A percentile compares a stretch with the other conserved stretches of the same genome.
phyloP scores from a whole-genome alignment of 2,329 filamentous ascomycete species.

The Hirsutella minnesotensis region DNA sequence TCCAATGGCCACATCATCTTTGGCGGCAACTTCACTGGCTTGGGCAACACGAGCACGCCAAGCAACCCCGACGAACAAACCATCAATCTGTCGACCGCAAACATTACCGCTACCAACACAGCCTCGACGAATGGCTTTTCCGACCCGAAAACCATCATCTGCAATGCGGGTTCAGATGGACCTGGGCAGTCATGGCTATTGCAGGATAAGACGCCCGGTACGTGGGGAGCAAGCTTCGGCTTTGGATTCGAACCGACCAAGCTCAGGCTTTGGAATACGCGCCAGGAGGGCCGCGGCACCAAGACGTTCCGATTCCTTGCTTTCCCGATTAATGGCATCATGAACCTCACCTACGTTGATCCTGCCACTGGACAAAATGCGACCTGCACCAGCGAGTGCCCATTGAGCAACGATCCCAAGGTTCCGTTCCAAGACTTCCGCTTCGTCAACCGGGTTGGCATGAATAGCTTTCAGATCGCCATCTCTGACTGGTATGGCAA shows the following conservation, averaged over 20 bases:
- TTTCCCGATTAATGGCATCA: constrained; percentile 77
- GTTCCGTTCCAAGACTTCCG: constrained; percentile 74
- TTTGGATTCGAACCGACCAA: constrained; percentile 84
- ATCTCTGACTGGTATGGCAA: constrained; percentile 78
- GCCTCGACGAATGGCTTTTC: constrained; percentile 51
- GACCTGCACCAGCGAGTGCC: constrained; percentile 72
- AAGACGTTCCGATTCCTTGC: constrained; percentile 81
- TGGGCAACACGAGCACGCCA: constrained; percentile 67
- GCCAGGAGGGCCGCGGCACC: constrained; percentile 72
- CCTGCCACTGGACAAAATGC: constrained; percentile 53
- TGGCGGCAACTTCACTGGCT: constrained; percentile 76
- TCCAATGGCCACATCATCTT: constrained; percentile 81
- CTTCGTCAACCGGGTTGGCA: constrained; percentile 79
- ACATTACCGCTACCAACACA: constrained; percentile 55
- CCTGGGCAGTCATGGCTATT: constrained; percentile 71
- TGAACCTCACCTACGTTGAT: constrained; percentile 90
- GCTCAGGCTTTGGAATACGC: constrained; percentile 79
- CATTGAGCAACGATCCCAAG: constrained; percentile 60
- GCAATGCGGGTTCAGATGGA: constrained; percentile 54
- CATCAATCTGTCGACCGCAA: constrained; percentile 73
- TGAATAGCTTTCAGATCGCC: constrained; percentile 77
- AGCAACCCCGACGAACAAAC: constrained; percentile 60
- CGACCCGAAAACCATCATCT: constrained; percentile 73
- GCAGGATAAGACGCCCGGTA: constrained; percentile 61
- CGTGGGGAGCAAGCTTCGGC: constrained; percentile 71